Evolutionary conservation across 345 rosid species (phyloP), one percentile per base, ranked within the genome.

Genomic region (Draba incana): DNA sequence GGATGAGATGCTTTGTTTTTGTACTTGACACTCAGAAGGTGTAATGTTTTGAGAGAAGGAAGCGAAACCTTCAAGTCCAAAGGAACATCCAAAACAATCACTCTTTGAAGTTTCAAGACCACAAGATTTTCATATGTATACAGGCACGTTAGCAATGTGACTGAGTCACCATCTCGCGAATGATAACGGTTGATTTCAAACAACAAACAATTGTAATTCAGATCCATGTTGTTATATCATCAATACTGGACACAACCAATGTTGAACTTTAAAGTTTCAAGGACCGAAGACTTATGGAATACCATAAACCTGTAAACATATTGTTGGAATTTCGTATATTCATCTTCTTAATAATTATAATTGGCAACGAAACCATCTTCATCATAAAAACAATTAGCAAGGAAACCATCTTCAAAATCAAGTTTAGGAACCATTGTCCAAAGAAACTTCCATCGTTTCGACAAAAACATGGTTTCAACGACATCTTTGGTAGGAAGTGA

Each of bases 401-500:
- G 20, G 20, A 20, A 42, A 11, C 45, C 3, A 42, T 42, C 45
- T 11, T 55, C 42, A 57, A 38, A 57, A 55, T 55, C 6, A 57
- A 57, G 46, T 57, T 38, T 37, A 16, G 10, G 62, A 57, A 57
- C 14, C 30, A 57, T 20, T 8, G 45, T 57, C 59, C 42, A 54
- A 3, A 54, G 59, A 54, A 33, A 33, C 59, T 54, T 14, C 59
- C 59, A 54, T 14, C 62, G 62, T 8, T 20, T 38, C 46, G 62
- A 57, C 62, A 33, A 14, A 15, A 56, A 14, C 44, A 38, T 57
- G 3, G 62, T 57, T 30, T 8, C 30, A 1, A 37, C 15, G 6
- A 57, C 45, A 16, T 38, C 46, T 20, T 3, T 57, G 15, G 2
- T 2, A 20, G 62, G 9, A 10, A 57, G 46, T 57, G 0, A 5